phyloP scores from a whole-genome alignment of 495 filamentous ascomycete species.

The Trichoderma reesei region DNA sequence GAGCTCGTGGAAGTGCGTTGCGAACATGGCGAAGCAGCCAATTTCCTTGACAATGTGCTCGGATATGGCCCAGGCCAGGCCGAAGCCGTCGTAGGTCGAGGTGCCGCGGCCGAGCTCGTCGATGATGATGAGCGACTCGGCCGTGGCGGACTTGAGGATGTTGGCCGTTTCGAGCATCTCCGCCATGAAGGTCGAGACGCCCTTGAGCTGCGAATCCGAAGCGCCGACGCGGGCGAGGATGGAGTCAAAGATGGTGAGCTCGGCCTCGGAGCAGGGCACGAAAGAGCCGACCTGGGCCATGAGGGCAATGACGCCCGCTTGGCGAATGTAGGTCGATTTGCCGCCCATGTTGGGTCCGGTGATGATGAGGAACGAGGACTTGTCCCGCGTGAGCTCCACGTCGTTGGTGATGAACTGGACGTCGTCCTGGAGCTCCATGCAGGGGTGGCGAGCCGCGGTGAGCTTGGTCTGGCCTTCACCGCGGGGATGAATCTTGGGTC shows the following conservation, averaged over 20 bases:
- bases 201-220: constrained; percentile 92
- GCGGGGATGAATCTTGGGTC: constrained; percentile 84
- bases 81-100: constrained; percentile 97
- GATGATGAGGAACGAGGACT: constrained; percentile 89
- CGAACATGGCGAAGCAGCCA: constrained; percentile 84
- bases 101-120: constrained; percentile 98
- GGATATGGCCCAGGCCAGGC: constrained; percentile 95
- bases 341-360: constrained; percentile 99
- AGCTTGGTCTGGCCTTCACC: constrained; percentile 85
- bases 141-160: constrained; percentile 93
- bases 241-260: constrained; percentile 93
- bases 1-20: constrained; percentile 97
- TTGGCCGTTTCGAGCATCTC: constrained; percentile 99
- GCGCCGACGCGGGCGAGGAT: constrained; percentile 95
- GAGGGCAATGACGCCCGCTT: constrained; percentile 92
- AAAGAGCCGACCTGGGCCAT: constrained; percentile 98
- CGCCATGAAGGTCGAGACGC: constrained; percentile 98
- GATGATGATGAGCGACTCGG: constrained; percentile 92
- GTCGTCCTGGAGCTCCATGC: constrained; percentile 99
- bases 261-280: constrained; percentile 82
- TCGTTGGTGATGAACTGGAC: constrained; percentile 98
- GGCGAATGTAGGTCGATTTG: constrained; percentile 97
- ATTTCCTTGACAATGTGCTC: constrained; percentile 97
- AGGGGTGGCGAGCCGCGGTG: constrained; percentile 90
- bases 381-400: constrained; percentile 68